Conservation (phyloP, 2,329 filamentous ascomycete species). For the Phialocephala sp. region DNA sequence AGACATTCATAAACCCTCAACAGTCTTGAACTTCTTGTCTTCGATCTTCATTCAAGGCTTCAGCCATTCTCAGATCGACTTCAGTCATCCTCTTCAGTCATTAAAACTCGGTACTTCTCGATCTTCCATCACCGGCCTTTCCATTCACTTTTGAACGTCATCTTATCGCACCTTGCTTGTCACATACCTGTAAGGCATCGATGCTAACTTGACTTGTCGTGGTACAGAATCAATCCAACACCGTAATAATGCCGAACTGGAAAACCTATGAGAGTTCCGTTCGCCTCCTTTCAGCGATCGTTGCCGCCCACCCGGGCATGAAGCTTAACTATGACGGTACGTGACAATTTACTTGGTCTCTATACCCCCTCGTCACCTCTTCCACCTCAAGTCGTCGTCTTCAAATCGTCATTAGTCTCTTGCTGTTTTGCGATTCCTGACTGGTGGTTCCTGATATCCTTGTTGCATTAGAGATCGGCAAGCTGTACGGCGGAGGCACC, state of each 20-base stretch:
- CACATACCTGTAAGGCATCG: not conserved
- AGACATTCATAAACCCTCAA: not conserved
- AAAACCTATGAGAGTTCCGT: constrained; percentile 64
- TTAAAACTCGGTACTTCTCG: not conserved
- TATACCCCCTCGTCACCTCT: not conserved
- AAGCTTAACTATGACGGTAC: constrained; percentile 68
- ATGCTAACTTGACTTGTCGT: constrained; percentile 11
- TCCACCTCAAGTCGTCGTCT: not conserved
- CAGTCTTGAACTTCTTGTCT: constrained; percentile 9
- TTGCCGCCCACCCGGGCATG: constrained; percentile 59
- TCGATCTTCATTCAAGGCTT: constrained; percentile 1
- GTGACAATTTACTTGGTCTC: constrained; percentile 36
- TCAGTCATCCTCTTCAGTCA: not conserved
- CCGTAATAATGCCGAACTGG: constrained; percentile 60
- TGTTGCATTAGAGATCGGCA: constrained; percentile 28
- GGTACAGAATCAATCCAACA: constrained; percentile 13
- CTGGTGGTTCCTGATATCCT: constrained; percentile 25
- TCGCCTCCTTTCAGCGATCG: constrained; percentile 64
- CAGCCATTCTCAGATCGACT: constrained; percentile 5
- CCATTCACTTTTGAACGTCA: not conserved
- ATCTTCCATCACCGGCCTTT: not conserved
- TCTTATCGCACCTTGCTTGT: not conserved
- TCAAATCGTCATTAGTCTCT: not conserved
- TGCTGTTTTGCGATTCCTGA: constrained; percentile 16
- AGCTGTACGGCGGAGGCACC: constrained; percentile 32